These are phyloP conservation scores for Lactifluus pinguis DNA, from an alignment of 768 basidiomycete species.

Conservation along the genomic window DNA sequence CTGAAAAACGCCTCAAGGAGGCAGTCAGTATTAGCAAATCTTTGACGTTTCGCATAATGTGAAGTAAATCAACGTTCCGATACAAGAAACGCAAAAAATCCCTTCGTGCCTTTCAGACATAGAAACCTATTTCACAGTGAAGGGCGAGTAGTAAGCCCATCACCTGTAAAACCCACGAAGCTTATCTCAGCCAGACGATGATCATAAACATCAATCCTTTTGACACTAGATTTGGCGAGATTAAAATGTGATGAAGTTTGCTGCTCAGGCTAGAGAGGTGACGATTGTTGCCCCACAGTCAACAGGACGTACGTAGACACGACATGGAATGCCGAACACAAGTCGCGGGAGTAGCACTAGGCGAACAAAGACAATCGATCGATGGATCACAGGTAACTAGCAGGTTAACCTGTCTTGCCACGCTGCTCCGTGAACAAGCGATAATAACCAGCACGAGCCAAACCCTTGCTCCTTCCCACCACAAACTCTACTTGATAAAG, in stretches of 20 bases:
- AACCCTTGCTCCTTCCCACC: too few species aligned
- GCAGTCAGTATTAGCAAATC: constrained; percentile 98
- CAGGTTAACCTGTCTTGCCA: too few species aligned
- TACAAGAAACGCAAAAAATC: constrained; percentile 63
- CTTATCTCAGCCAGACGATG: constrained; percentile 59
- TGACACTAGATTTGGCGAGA: constrained; percentile 96
- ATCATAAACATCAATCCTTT: constrained; percentile 98
- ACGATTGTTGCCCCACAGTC: constrained; percentile 57
- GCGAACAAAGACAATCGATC: too few species aligned
- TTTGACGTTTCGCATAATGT: constrained; percentile 89
- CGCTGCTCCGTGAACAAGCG: too few species aligned
- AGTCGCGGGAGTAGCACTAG: too few species aligned
- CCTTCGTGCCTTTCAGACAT: constrained; percentile 83
- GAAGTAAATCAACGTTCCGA: constrained; percentile 48
- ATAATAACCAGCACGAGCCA: too few species aligned
- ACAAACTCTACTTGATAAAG: constrained; percentile 62
- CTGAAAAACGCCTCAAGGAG: constrained; percentile 87
- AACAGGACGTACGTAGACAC: constrained; percentile 21
- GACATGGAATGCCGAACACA: too few species aligned
- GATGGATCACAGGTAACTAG: too few species aligned
- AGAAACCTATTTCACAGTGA: constrained; percentile 97
- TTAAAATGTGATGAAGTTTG: constrained; percentile 96
- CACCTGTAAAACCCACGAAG: not conserved
- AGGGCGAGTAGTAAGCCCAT: constrained; percentile 63
- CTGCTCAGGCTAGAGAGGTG: constrained; percentile 91